Percentiles rank a stretch among this genome's conserved stretches.
Evolutionary conservation across 2,329 filamentous ascomycete genomes (phyloP).

Genomic region (Grosmannia penicillata): DNA sequence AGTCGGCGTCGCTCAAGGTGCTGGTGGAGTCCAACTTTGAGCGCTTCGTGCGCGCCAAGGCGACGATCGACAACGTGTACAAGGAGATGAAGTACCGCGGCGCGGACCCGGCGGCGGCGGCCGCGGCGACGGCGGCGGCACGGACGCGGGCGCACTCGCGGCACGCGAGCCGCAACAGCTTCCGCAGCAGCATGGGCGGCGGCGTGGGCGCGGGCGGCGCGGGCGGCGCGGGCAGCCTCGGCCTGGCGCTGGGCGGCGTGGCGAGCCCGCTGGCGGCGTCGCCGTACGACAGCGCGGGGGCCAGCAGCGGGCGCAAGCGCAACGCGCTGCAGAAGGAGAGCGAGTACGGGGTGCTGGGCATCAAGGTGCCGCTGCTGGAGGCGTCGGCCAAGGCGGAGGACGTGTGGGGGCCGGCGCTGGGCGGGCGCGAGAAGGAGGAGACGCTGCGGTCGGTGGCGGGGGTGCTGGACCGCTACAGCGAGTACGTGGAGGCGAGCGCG

Average conservation of each 20-base stretch:
- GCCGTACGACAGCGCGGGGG: slow-evolving; percentile 4
- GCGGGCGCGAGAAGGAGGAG: slow-evolving; percentile 82
- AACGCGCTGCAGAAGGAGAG: slow-evolving; percentile 87
- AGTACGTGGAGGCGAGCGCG: slow-evolving; percentile 68
- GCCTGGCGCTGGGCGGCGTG: background rate
- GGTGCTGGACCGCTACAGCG: slow-evolving; percentile 64
- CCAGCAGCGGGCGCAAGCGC: slow-evolving; percentile 49
- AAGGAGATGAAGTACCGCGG: slow-evolving; percentile 83
- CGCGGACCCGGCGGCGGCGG: slow-evolving; percentile 27
- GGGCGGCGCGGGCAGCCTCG: background rate
- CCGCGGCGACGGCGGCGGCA: slow-evolving; percentile 13
- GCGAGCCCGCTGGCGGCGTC: background rate
- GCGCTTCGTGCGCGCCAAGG: slow-evolving; percentile 91
- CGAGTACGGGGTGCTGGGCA: slow-evolving; percentile 76
- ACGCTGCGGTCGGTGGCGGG: slow-evolving; percentile 64
- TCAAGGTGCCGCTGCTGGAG: slow-evolving; percentile 76
- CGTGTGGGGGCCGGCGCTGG: slow-evolving; percentile 88
- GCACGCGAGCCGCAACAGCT: slow-evolving; percentile 52
- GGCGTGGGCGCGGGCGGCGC: background rate
- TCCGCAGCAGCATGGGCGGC: slow-evolving; percentile 33
- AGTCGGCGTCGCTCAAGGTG: slow-evolving; percentile 90
- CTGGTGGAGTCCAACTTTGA: slow-evolving; percentile 97
- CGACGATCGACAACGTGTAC: slow-evolving; percentile 97
- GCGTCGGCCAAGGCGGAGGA: slow-evolving; percentile 91
- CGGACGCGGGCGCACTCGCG: slow-evolving; percentile 41